These are phyloP conservation scores for Suillus luteus DNA, from an alignment of 768 basidiomycete species.

Conservation along the genomic window DNA sequence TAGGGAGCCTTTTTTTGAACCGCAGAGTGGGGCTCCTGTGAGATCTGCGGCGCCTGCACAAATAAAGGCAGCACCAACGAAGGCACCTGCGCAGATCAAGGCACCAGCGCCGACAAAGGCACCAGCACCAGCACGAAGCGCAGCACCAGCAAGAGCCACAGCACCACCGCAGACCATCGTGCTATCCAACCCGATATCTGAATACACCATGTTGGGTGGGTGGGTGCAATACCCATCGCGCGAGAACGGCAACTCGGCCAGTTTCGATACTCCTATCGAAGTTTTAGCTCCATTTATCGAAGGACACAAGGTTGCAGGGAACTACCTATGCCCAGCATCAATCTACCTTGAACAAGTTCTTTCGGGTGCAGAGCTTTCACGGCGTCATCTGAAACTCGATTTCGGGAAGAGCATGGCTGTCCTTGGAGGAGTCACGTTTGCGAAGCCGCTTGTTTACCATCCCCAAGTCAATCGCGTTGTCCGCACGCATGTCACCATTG, in stretches of 20 bases:
- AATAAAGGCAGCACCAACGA: no score
- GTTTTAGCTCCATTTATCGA: slow-evolving; percentile 46
- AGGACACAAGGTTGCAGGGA: slow-evolving; percentile 59
- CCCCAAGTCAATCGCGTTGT: slow-evolving; percentile 35
- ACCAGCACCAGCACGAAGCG: not conserved
- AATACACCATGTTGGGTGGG: slow-evolving; percentile 39
- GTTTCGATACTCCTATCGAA: slow-evolving; percentile 56
- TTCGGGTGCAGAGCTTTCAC: slow-evolving; percentile 44
- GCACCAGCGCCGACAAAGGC: not conserved
- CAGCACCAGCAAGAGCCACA: not conserved
- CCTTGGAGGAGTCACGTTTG: slow-evolving; percentile 48
- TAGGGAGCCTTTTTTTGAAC: slow-evolving; percentile 29
- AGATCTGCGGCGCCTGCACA: no score
- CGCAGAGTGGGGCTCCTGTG: no score
- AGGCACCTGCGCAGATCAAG: no score
- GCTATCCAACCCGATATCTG: slow-evolving; percentile 12
- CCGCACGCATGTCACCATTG: slow-evolving; percentile 41
- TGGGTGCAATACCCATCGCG: slow-evolving; percentile 47
- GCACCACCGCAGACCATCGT: not conserved
- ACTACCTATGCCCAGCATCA: slow-evolving; percentile 65
- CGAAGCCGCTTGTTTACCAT: slow-evolving; percentile 55
- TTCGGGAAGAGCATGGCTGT: slow-evolving; percentile 37
- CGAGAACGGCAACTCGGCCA: slow-evolving; percentile 38
- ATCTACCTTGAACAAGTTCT: slow-evolving; percentile 61
- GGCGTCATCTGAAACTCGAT: slow-evolving; percentile 34